Evolutionary conservation across 2,329 filamentous ascomycete genomes (phyloP), one percentile per base, ranked within the genome.

Genomic region (Calonectria ilicicola): DNA sequence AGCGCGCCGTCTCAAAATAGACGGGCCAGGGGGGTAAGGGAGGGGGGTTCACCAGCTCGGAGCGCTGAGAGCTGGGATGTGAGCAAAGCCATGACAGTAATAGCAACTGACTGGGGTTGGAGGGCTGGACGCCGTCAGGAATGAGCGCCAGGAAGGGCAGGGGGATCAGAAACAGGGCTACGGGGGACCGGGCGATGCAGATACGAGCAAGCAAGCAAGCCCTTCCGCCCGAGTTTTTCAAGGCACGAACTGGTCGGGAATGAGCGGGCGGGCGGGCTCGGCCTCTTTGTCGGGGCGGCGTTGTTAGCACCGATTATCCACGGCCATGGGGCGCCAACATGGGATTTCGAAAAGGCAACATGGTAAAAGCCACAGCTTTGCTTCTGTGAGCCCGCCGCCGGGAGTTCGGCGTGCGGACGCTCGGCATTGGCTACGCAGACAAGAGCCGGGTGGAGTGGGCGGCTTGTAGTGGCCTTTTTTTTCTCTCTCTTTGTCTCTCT

Each of bases 1-100:
- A 60, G 12, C 32, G 32, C 53, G 14, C 32, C 5, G 27, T 67
- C 69, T 71, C 62, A 64, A 71, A 71, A 71, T 71, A 71, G 69
- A 71, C 27, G 12, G 10, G 29, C 49, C 49, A 29, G 62, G 68
- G 67, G 49, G 32, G 49, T 40, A 29, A 49, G 68, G 58, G 49
- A 26, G 49, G 51, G 15, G 42, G 3, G 29, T 15, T 1, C 3
- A 21, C 53, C 21, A 26, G 32, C 32, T 27, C 32, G 32, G 53
- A 60, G 26, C n/a, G 32, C 8, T 35, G 32, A 47, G n/a, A 47
- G 9, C 44, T 21, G 44, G 44, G n/a, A 47, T 47, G 44, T 23
- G 32, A 40, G 51, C 66, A 49, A 47, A 63, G 65, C 40, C 51
- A 49, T 44, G 29, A 42, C 53, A 32, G 49, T 68, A 63, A 68